These are phyloP conservation scores for Aspergillus brunneoviolaceus DNA, from an alignment of 2,329 filamentous ascomycete genomes.

Conservation along the genomic window DNA sequence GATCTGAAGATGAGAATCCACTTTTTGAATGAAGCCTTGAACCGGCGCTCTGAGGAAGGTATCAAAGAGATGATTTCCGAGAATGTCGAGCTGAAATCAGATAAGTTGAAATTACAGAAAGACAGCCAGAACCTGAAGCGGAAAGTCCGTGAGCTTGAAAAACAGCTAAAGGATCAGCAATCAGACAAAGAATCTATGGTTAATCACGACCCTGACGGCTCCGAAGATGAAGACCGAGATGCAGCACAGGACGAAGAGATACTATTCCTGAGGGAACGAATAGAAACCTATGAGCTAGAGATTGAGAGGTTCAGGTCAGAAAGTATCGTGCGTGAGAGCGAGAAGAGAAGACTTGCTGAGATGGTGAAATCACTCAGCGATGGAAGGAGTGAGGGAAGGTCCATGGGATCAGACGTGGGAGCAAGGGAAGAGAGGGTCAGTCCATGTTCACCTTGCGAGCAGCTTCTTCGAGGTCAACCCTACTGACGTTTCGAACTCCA, in stretches of 20 bases:
- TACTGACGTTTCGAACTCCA: constrained; percentile 31
- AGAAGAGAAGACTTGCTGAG: constrained; percentile 83
- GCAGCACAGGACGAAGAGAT: constrained; percentile 76
- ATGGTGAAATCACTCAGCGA: constrained; percentile 68
- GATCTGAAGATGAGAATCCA: constrained; percentile 96
- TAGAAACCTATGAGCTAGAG: constrained; percentile 79
- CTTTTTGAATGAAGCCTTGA: constrained; percentile 89
- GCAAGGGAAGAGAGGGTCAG: constrained; percentile 48
- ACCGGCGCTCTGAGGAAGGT: constrained; percentile 91
- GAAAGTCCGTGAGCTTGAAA: constrained; percentile 82
- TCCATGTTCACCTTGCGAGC: constrained; percentile 14
- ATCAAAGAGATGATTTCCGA: constrained; percentile 98
- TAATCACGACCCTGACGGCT: constrained; percentile 42
- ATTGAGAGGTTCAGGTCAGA: constrained; percentile 81
- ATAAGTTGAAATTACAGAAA: constrained; percentile 81
- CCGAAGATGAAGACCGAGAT: constrained; percentile 50
- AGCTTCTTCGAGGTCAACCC: background rate
- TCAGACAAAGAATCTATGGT: constrained; percentile 46
- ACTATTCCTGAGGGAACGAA: constrained; percentile 75
- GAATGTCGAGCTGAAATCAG: constrained; percentile 92
- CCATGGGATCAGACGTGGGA: constrained; percentile 52
- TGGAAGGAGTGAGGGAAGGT: constrained; percentile 52
- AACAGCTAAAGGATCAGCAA: constrained; percentile 63
- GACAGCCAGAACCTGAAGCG: constrained; percentile 83
- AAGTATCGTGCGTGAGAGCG: constrained; percentile 73